These are phyloP conservation scores for Ustilago loliicola DNA, from an alignment of 1,284 basidiomycete genomes.

Conservation along the genomic window DNA sequence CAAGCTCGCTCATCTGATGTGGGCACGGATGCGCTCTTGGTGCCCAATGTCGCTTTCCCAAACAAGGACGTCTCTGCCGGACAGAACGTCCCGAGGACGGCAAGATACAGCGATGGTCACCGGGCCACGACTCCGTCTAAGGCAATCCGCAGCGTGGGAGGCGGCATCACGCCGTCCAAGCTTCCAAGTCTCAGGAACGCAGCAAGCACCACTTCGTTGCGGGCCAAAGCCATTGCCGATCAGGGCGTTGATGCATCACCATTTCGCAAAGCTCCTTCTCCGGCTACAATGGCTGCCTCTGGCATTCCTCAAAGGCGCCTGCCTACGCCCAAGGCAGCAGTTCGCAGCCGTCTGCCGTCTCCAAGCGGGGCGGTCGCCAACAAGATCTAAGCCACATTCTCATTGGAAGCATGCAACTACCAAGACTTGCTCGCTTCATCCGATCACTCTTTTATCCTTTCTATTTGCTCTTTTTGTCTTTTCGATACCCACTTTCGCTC, in stretches of 20 bases:
- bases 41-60: not conserved
- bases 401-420: not conserved
- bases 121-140: constrained; percentile 14
- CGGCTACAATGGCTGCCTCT: too few relatives aligned
- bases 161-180: constrained; percentile 35
- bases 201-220: constrained; percentile 24
- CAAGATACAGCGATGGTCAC: constrained; percentile 17
- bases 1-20: not conserved
- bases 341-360: constrained; percentile 1
- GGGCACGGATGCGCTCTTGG: not conserved
- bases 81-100: not conserved
- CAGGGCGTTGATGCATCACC: not conserved
- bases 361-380: not conserved
- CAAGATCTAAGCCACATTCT: not conserved
- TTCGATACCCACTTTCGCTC: constrained; percentile 3
- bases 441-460: not conserved
- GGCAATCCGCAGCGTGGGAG: constrained; percentile 15
- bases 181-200: constrained; percentile 27
- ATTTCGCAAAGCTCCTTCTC: not conserved
- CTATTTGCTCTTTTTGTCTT: not conserved
- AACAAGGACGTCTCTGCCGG: not conserved
- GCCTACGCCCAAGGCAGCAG: not conserved
- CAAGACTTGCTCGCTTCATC: not conserved
- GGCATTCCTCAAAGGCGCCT: constrained; percentile 6
- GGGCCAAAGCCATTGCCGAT: not conserved